Conservation (phyloP, 768 basidiomycete genomes). For the Pisolithus albus region DNA sequence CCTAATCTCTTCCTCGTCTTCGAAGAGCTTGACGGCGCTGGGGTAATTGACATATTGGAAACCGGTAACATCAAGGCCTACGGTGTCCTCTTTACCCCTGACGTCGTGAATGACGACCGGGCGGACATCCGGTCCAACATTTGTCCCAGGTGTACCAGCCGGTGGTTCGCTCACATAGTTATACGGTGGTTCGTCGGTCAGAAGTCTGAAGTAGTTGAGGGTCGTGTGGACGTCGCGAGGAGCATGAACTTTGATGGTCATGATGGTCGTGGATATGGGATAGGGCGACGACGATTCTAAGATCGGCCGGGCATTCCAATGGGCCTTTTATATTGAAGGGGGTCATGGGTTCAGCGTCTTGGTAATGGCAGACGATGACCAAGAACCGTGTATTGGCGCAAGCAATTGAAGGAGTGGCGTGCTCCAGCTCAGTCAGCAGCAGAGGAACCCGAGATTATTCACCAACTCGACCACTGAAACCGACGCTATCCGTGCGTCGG, state of each 20-base stretch:
- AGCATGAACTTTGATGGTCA: constrained; percentile 20
- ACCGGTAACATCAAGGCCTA: constrained; percentile 37
- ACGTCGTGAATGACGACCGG: constrained; percentile 24
- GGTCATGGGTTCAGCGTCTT: too few relatives aligned
- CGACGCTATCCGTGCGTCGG: too few relatives aligned
- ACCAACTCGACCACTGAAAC: too few relatives aligned
- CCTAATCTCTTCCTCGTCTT: constrained; percentile 33
- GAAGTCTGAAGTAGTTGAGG: constrained; percentile 31
- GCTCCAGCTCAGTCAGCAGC: too few relatives aligned
- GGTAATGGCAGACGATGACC: too few relatives aligned
- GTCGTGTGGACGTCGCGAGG: constrained; percentile 32
- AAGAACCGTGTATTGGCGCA: too few relatives aligned
- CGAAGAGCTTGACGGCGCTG: constrained; percentile 33
- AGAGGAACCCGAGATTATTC: too few relatives aligned
- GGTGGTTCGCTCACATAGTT: constrained; percentile 28
- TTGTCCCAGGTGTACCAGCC: constrained; percentile 20
- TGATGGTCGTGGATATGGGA: not conserved
- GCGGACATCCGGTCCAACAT: constrained; percentile 21
- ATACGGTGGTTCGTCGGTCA: constrained; percentile 27
- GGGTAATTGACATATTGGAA: constrained; percentile 34
- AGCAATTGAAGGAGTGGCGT: too few relatives aligned
- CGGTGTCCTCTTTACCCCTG: constrained; percentile 23
- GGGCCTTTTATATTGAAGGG: too few relatives aligned
- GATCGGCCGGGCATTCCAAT: too few relatives aligned
- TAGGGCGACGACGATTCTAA: too few relatives aligned